Evolutionary conservation across 768 basidiomycete genomes (phyloP).

Genomic region (Hygrocybe punicea): DNA sequence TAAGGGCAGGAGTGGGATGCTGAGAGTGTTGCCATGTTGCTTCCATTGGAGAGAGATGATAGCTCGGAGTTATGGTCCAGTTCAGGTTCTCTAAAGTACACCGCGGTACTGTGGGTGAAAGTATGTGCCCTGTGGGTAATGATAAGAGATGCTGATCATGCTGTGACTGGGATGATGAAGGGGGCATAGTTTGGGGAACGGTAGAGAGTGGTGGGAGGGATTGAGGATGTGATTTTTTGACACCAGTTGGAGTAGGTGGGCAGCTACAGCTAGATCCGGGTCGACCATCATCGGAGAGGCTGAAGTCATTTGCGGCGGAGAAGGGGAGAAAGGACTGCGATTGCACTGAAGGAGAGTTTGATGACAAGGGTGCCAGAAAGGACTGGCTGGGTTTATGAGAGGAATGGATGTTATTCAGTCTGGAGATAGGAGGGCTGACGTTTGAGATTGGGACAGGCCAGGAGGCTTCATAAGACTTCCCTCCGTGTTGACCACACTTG

Average conservation of each 20-base stretch:
- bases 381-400: constrained; percentile 79
- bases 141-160: constrained; percentile 28
- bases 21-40: constrained; percentile 12
- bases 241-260: constrained; percentile 45
- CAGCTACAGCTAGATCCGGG: constrained; percentile 40
- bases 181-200: constrained; percentile 65
- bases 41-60: constrained; percentile 41
- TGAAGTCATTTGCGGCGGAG: constrained; percentile 36
- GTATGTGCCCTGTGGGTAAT: constrained; percentile 42
- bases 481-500: constrained; percentile 32
- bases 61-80: constrained; percentile 45
- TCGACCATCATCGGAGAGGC: constrained; percentile 26
- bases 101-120: constrained; percentile 71
- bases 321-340: constrained; percentile 71
- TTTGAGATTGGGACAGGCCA: constrained; percentile 43
- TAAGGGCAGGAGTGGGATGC: constrained; percentile 21
- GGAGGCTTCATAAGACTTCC: constrained; percentile 26
- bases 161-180: constrained; percentile 36
- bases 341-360: constrained; percentile 39
- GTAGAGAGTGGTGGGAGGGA: constrained; percentile 71
- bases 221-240: constrained; percentile 38
- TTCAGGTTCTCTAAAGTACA: constrained; percentile 50
- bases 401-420: constrained; percentile 48
- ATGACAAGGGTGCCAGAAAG: constrained; percentile 64
- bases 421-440: constrained; percentile 36